Percentiles rank a stretch among this genome's conserved stretches.
Conservation (phyloP, 2,329 filamentous ascomycete genomes). For the Fusarium sarcochroum region DNA sequence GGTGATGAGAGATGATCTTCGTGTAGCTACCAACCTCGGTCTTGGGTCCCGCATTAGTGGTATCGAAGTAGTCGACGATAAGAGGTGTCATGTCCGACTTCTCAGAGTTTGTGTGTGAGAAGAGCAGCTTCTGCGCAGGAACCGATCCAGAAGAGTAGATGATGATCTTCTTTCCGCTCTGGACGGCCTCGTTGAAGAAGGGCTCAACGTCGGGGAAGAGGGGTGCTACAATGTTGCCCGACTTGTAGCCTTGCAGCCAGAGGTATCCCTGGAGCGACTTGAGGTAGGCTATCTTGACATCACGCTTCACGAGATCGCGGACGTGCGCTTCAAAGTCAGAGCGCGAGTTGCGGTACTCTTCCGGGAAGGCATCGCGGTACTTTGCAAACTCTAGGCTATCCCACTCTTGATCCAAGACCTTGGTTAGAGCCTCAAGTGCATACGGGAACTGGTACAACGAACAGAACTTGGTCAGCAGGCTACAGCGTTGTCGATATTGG, state of each 20-base stretch:
- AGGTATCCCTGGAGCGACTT: conserved; percentile 86
- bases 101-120: conserved; percentile 73
- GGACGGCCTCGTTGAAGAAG: conserved; percentile 71
- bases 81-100: conserved; percentile 71
- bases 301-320: conserved; percentile 76
- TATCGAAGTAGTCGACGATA: conserved; percentile 81
- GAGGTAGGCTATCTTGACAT: conserved; percentile 82
- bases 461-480: conserved; percentile 34
- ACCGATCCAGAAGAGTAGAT: conserved; percentile 90
- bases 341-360: conserved; percentile 71
- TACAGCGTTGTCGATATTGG: conserved; percentile 33
- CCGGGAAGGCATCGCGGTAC: conserved; percentile 80
- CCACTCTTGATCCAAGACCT: conserved; percentile 77
- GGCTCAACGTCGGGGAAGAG: conserved; percentile 82
- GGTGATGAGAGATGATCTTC: conserved; percentile 66
- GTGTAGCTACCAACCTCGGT: conserved; percentile 76
- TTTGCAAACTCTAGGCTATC: conserved; percentile 72
- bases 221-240: conserved; percentile 77
- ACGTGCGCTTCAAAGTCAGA: conserved; percentile 76
- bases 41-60: conserved; percentile 84
- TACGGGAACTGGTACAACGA: conserved; percentile 77
- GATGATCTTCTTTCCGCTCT: conserved; percentile 70
- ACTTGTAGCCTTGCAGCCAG: conserved; percentile 81
- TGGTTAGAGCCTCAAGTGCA: conserved; percentile 75
- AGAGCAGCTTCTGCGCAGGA: conserved; percentile 84